These are phyloP conservation scores for Tremella mesenterica DNA, from an alignment of 768 basidiomycete genomes.

Conservation along the genomic window DNA sequence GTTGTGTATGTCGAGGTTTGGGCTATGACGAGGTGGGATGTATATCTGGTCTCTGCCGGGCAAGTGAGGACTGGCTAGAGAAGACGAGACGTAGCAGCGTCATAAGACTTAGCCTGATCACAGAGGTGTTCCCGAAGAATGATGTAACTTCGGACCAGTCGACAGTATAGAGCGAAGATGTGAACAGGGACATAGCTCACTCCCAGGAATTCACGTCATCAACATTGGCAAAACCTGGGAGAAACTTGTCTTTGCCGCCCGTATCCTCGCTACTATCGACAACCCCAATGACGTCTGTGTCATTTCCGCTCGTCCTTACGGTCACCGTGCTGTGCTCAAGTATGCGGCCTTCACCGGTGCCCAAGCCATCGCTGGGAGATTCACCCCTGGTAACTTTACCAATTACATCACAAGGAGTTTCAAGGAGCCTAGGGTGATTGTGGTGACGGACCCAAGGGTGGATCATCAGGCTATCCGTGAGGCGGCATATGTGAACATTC, in stretches of 20 bases:
- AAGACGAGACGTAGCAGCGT: too few relatives aligned
- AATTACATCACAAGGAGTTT: constrained; percentile 99
- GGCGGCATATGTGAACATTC: constrained; percentile 99
- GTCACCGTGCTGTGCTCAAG: constrained; percentile 98
- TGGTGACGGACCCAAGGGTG: constrained; percentile 97
- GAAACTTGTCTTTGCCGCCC: constrained; percentile 95
- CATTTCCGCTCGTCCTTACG: constrained; percentile 96
- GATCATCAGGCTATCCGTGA: constrained; percentile 99
- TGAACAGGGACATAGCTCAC: too few relatives aligned
- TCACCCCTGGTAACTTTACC: constrained; percentile 97
- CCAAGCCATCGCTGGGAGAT: constrained; percentile 96
- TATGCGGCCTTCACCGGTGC: constrained; percentile 96
- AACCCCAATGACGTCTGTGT: constrained; percentile 98
- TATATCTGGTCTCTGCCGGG: too few relatives aligned
- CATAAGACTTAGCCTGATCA: too few relatives aligned
- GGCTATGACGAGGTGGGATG: too few relatives aligned
- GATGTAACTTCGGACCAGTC: too few relatives aligned
- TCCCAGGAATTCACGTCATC: constrained; percentile 83
- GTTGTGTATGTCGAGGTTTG: too few relatives aligned
- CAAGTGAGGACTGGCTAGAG: background rate
- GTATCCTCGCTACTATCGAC: constrained; percentile 92
- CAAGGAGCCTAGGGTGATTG: constrained; percentile 97
- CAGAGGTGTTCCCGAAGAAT: too few relatives aligned
- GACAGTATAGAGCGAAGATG: too few relatives aligned
- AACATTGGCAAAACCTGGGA: constrained; percentile 99